phyloP scores from a whole-genome alignment of 441 rosid genomes.

The Heliophila coronopifolia region DNA sequence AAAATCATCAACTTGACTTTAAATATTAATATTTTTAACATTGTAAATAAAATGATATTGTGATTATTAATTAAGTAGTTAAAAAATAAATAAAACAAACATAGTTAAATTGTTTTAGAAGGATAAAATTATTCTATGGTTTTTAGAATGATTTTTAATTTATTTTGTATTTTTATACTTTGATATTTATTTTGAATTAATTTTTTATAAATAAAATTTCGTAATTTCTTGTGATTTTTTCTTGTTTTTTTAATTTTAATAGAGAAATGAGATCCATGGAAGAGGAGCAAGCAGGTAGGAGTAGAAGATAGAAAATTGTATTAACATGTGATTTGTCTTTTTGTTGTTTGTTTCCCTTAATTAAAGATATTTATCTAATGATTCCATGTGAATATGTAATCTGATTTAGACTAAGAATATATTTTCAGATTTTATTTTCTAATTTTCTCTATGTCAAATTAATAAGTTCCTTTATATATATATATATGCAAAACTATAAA shows the following conservation, averaged over 20 bases:
- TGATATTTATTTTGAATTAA: background rate
- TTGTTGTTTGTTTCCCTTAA: conserved; percentile 31
- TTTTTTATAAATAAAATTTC: background rate
- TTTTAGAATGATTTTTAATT: too few relatives aligned
- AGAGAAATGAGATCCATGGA: conserved; percentile 44
- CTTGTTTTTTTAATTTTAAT: conserved; percentile 21
- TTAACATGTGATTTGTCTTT: conserved; percentile 32
- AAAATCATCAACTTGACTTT: too few relatives aligned
- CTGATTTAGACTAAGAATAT: conserved; percentile 37
- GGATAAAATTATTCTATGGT: too few relatives aligned
- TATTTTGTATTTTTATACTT: too few relatives aligned
- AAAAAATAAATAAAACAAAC: too few relatives aligned
- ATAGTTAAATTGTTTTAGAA: too few relatives aligned
- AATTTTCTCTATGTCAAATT: too few relatives aligned
- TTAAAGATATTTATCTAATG: conserved; percentile 28
- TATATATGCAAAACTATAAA: conserved; percentile 16
- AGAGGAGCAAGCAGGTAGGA: conserved; percentile 23
- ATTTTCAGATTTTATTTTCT: conserved; percentile 29
- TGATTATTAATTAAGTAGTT: too few relatives aligned
- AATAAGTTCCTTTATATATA: conserved; percentile 12
- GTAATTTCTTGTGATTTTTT: background rate
- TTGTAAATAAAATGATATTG: too few relatives aligned
- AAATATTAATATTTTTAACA: too few relatives aligned
- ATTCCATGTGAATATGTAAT: conserved; percentile 35
- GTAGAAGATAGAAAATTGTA: conserved; percentile 31